Evolutionary conservation across 345 rosid genomes (phyloP), one percentile per base, ranked within the genome.

Genomic region (Punica granatum): DNA sequence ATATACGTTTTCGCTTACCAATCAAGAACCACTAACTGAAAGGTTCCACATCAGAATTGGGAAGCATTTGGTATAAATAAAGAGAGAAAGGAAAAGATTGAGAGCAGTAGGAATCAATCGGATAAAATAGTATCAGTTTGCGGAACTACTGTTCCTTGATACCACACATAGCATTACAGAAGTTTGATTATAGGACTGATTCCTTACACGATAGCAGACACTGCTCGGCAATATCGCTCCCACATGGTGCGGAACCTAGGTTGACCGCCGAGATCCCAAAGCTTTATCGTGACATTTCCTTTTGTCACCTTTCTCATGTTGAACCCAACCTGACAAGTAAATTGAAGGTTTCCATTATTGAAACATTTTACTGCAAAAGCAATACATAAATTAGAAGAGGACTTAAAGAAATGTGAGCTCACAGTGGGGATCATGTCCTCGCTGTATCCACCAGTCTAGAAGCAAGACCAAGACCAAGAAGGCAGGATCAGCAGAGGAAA

Each of bases 391-490:
- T 4, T 2, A 3, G 37, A 16, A 62, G 30, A 25, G 1, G 51
- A 35, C 65, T 33, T 41, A 67, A 65, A 62, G 54, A 67, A 64
- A 70, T 66, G 79, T 72, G 68, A 54, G 73, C 88, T 56, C 46
- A 94, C 99, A 26, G 99, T 94, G 48, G 99, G 99, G 70, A 94
- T 94, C 99, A 89, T 94, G 79, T 94, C 99, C 80, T 94, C 97
- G 68, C 85, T 91, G 76, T 94, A 91, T 54, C 97, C 97, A 60
- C 98, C 98, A n/a, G 96, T 83, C 99, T 91, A 81, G 72, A 60
- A 35, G 68, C 70, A 67, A 67, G 32, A 67, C 67, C 69, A 39
- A 63, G 32, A 12, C 61, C 15, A 56, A 26, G 30, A 56, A 56
- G 33, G 16, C 34, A 56, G 61, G 13, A 14, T 56, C 12, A 26